These are phyloP conservation scores for Desmodesmus armatus DNA, from an alignment of 139 green algal genomes.

Conservation along the genomic window DNA sequence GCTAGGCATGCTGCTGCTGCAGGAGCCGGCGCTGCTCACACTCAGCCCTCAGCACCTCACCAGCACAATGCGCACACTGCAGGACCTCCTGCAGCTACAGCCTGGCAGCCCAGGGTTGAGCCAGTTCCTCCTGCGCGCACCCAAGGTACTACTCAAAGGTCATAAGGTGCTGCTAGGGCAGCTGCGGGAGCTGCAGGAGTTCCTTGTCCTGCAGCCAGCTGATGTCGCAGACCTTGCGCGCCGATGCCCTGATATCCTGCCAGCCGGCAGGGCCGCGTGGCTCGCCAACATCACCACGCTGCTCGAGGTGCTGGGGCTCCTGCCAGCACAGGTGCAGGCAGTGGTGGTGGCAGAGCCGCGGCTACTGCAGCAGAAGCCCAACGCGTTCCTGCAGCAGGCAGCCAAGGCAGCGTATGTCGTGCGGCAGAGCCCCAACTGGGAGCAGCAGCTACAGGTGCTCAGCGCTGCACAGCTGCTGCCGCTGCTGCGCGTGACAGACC, in stretches of 20 bases:
- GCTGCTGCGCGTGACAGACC: neutral
- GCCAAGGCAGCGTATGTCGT: neutral
- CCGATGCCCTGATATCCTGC: neutral
- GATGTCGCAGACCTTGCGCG: slow-evolving; percentile 7
- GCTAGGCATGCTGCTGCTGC: slow-evolving; percentile 15
- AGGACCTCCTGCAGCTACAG: slow-evolving; percentile 13
- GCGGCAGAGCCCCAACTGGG: neutral
- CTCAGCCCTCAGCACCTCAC: slow-evolving; percentile 4
- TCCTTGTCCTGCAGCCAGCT: neutral
- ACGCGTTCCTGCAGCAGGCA: neutral
- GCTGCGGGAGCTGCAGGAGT: slow-evolving; percentile 32
- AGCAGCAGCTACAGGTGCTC: neutral
- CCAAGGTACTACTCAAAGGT: slow-evolving; percentile 8
- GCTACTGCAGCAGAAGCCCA: slow-evolving; percentile 16
- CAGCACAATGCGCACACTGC: slow-evolving; percentile 9
- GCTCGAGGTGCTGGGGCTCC: slow-evolving; percentile 20
- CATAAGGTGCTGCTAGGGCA: neutral
- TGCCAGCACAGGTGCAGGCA: slow-evolving; percentile 22
- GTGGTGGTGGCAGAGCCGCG: slow-evolving; percentile 2
- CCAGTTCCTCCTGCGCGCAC: slow-evolving; percentile 11
- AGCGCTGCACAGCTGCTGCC: slow-evolving; percentile 4
- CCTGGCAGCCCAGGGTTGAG: neutral
- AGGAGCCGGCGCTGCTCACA: slow-evolving; percentile 20
- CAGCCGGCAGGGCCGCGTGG: slow-evolving; percentile 20
- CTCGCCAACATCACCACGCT: slow-evolving; percentile 32